phyloP scores from a whole-genome alignment of 371 early-diverging fungal species.

The Apophysomyces ossiformis region DNA sequence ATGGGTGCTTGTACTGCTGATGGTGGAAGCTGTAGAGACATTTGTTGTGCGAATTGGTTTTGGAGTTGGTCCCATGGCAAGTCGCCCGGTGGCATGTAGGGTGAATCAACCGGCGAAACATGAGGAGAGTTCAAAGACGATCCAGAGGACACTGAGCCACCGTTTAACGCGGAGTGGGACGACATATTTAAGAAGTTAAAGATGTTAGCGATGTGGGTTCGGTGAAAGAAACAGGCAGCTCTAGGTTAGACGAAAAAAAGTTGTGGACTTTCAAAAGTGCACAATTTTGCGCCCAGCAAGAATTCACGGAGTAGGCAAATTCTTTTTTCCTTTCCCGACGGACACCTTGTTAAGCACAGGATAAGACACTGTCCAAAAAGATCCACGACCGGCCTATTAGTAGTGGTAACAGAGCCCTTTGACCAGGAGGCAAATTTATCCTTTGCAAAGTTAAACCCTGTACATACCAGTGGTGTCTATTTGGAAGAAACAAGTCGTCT shows the following conservation, averaged over 20 bases:
- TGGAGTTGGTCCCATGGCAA: conserved; percentile 28
- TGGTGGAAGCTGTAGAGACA: conserved; percentile 36
- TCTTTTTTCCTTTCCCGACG: too few species aligned
- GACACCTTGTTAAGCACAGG: too few species aligned
- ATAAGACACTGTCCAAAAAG: too few species aligned
- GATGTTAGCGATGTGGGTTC: conserved; percentile 4
- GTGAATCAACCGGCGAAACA: conserved; percentile 25
- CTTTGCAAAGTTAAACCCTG: too few species aligned
- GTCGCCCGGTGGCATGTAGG: conserved; percentile 22
- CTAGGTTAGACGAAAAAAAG: not conserved
- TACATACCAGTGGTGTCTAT: too few species aligned
- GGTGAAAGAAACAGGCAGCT: conserved; percentile 1
- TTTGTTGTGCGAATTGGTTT: conserved; percentile 25
- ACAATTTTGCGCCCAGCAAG: too few species aligned
- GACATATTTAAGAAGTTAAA: not conserved
- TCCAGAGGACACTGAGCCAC: conserved; percentile 25
- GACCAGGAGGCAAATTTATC: too few species aligned
- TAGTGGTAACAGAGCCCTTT: too few species aligned
- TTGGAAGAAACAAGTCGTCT: too few species aligned
- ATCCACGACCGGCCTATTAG: too few species aligned
- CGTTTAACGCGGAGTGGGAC: conserved; percentile 20
- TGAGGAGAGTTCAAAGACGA: conserved; percentile 26
- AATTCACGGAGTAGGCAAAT: too few species aligned
- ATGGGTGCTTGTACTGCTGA: conserved; percentile 14
- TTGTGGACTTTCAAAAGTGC: too few species aligned